Evolutionary conservation across 495 filamentous ascomycete genomes (phyloP).

Genomic region (Ascobolus immersus): DNA sequence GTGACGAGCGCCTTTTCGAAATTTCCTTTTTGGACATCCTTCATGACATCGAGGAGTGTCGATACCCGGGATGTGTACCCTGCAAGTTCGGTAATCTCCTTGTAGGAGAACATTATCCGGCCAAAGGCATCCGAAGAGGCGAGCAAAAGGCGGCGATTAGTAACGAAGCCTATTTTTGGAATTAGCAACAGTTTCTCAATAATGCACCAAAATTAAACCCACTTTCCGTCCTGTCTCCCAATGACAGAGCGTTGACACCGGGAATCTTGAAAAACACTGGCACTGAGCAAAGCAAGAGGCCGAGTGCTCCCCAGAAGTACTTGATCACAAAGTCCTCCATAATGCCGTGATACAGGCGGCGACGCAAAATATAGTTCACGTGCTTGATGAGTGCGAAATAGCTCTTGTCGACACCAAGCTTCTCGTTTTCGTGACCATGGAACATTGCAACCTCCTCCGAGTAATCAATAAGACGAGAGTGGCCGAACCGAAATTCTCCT

Average conservation of each 20-base stretch:
- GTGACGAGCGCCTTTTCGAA: conserved; percentile 94
- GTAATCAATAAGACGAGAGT: conserved; percentile 82
- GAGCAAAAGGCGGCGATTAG: conserved; percentile 71
- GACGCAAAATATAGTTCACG: conserved; percentile 77
- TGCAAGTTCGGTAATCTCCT: conserved; percentile 82
- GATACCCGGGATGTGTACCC: conserved; percentile 87
- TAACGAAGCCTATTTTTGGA: conserved; percentile 41
- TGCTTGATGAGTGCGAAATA: conserved; percentile 98
- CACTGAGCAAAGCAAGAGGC: conserved; percentile 77
- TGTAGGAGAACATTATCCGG: conserved; percentile 92
- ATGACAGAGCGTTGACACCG: conserved; percentile 36
- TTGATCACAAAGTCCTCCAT: conserved; percentile 99
- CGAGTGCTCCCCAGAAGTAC: conserved; percentile 94
- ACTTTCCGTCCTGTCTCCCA: conserved; percentile 83
- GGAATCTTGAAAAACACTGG: conserved; percentile 91
- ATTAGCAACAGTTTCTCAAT: not conserved
- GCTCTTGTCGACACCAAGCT: conserved; percentile 88
- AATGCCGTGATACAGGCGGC: conserved; percentile 78
- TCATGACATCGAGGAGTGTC: conserved; percentile 73
- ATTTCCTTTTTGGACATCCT: conserved; percentile 62
- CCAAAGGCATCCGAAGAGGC: conserved; percentile 89
- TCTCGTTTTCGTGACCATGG: conserved; percentile 80
- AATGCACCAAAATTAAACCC: conserved; percentile 11
- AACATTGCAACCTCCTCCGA: conserved; percentile 87
- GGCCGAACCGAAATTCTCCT: conserved; percentile 87